Evolutionary conservation across 2,329 filamentous ascomycete genomes (phyloP).

Genomic region (Arthrobotrys musiformis): DNA sequence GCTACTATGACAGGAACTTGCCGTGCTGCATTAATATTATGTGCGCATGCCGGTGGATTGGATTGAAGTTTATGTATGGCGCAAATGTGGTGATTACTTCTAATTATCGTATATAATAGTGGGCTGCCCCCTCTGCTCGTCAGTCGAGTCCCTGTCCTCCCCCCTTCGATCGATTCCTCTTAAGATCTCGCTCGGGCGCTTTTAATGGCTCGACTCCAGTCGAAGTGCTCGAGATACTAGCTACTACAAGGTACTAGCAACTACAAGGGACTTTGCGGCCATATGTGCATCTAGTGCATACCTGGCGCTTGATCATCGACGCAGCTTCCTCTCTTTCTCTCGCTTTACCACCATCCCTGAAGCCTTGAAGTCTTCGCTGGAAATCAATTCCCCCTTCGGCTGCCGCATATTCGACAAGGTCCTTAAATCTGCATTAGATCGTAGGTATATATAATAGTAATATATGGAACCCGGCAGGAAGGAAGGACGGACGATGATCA

Average conservation of each 20-base stretch:
- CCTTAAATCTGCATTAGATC: background rate
- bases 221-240: background rate
- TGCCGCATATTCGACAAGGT: background rate
- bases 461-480: background rate
- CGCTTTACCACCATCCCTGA: background rate
- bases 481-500: slow-evolving; percentile 19
- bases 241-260: no score
- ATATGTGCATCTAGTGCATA: no score
- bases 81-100: background rate
- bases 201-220: slow-evolving; percentile 8
- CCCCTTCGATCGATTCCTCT: background rate
- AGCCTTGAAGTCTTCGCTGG: background rate
- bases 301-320: background rate
- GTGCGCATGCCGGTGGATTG: no score
- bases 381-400: background rate
- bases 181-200: background rate
- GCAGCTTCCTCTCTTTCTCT: background rate
- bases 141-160: background rate
- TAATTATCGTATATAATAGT: no score
- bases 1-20: no score
- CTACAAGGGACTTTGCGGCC: no score
- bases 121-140: slow-evolving; percentile 2
- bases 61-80: background rate
- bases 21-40: no score
- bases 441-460: no score